Evolutionary conservation across 805 yeast genomes (phyloP).

Genomic region (Suhomyces emberorum): DNA sequence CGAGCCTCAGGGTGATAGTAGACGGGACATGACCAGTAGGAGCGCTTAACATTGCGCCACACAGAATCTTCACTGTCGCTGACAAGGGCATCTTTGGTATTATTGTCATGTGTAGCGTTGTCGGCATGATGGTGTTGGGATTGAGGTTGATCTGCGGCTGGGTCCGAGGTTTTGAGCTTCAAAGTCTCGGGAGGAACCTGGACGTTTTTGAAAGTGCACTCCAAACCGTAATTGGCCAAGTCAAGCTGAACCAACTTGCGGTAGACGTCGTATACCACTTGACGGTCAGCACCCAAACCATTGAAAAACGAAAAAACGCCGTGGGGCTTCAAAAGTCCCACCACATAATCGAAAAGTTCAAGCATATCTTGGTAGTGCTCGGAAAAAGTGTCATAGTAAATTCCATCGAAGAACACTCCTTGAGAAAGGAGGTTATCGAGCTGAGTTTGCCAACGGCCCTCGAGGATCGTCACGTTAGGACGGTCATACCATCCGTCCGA

Average conservation of each 20-base stretch:
- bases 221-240: conserved; percentile 72
- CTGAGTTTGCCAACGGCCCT: conserved; percentile 92
- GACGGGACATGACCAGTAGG: conserved; percentile 67
- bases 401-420: conserved; percentile 77
- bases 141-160: no score
- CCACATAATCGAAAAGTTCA: conserved; percentile 74
- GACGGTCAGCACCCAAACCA: conserved; percentile 56
- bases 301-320: conserved; percentile 91
- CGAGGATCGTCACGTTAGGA: conserved; percentile 66
- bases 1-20: conserved; percentile 64
- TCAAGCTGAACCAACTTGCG: conserved; percentile 78
- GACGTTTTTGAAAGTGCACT: conserved; percentile 52
- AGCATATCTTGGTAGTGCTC: conserved; percentile 90
- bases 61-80: conserved; percentile 33
- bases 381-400: conserved; percentile 90
- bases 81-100: neutral
- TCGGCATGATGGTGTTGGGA: no score
- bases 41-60: conserved; percentile 60
- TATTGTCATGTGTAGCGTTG: no score
- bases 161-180: no score
- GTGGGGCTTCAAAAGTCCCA: conserved; percentile 75
- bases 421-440: conserved; percentile 60
- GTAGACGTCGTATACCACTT: conserved; percentile 62
- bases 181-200: conserved; percentile 42
- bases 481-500: conserved; percentile 81